Percentiles rank a stretch among this genome's conserved stretches.
Conservation (phyloP, 345 rosid genomes). For the Sapria himalayana region DNA sequence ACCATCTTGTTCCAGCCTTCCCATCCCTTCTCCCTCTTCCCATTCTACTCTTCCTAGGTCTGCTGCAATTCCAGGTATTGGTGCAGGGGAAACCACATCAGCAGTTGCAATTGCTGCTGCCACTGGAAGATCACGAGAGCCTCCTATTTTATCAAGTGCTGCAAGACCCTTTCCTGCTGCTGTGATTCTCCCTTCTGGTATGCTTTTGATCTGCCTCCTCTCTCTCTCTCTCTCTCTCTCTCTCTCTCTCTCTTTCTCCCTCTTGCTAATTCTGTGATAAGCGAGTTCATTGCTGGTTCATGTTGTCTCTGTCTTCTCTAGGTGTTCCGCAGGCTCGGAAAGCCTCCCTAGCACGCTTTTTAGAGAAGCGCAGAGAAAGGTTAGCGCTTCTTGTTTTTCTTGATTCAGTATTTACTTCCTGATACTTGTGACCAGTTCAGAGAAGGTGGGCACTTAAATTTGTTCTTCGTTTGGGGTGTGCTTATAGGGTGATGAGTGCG, state of each 20-base stretch:
- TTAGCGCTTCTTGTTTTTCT: slow-evolving; percentile 6
- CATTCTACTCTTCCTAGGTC: slow-evolving; percentile 25
- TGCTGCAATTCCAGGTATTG: too few relatives aligned
- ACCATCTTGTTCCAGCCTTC: slow-evolving; percentile 16
- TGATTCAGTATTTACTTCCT: neutral
- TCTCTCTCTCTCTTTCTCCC: too few relatives aligned
- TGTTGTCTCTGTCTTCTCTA: too few relatives aligned
- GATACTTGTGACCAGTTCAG: neutral
- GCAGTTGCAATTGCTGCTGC: slow-evolving; percentile 14
- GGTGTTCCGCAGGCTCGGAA: slow-evolving; percentile 78
- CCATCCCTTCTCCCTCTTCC: slow-evolving; percentile 45
- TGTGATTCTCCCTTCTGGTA: slow-evolving; percentile 44
- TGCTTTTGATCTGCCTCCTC: slow-evolving; percentile 4
- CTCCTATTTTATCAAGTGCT: slow-evolving; percentile 12
- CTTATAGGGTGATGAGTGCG: slow-evolving; percentile 30
- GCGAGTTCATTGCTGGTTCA: too few relatives aligned
- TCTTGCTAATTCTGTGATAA: too few relatives aligned
- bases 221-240: too few relatives aligned
- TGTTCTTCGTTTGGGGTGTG: neutral
- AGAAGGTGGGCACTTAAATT: neutral
- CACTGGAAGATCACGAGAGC: slow-evolving; percentile 21
- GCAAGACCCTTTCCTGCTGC: slow-evolving; percentile 15
- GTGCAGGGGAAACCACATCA: slow-evolving; percentile 16
- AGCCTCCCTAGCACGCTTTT: slow-evolving; percentile 87
- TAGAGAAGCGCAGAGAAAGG: slow-evolving; percentile 98